These are phyloP conservation scores for Aspergillus leporis DNA, from an alignment of 495 filamentous ascomycete species.

Conservation along the genomic window DNA sequence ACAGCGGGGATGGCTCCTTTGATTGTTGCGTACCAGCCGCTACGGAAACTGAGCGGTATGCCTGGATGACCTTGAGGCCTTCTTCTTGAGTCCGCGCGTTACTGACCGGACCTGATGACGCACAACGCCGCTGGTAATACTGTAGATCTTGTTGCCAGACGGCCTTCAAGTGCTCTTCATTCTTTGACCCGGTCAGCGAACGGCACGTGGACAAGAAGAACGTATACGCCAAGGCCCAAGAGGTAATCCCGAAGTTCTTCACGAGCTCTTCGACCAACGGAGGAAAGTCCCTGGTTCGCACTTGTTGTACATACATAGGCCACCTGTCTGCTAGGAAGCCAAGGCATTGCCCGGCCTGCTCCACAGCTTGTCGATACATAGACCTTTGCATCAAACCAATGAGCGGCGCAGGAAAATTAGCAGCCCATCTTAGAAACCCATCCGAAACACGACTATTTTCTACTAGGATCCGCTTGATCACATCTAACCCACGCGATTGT, in stretches of 20 bases:
- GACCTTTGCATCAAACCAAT: constrained; percentile 21
- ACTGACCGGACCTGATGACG: not conserved
- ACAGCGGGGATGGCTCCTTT: not conserved
- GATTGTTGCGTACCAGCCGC: not conserved
- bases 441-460: constrained; percentile 34
- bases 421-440: constrained; percentile 51
- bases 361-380: constrained; percentile 27
- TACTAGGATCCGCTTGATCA: constrained; percentile 35
- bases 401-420: constrained; percentile 49
- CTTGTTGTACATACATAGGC: constrained; percentile 23
- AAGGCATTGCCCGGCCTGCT: constrained; percentile 35
- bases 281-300: constrained; percentile 50
- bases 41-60: constrained; percentile 12
- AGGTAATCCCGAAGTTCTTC: constrained; percentile 47
- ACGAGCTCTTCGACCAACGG: constrained; percentile 62
- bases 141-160: constrained; percentile 22
- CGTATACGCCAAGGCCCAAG: constrained; percentile 56
- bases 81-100: constrained; percentile 16
- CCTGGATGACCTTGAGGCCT: constrained; percentile 13
- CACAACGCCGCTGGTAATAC: constrained; percentile 19
- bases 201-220: constrained; percentile 57
- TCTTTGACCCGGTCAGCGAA: constrained; percentile 20
- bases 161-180: constrained; percentile 16
- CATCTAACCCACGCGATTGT: constrained; percentile 28
- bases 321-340: constrained; percentile 34